Conservation (phyloP, 1,284 basidiomycete species). For the Austroboletus niveus region DNA sequence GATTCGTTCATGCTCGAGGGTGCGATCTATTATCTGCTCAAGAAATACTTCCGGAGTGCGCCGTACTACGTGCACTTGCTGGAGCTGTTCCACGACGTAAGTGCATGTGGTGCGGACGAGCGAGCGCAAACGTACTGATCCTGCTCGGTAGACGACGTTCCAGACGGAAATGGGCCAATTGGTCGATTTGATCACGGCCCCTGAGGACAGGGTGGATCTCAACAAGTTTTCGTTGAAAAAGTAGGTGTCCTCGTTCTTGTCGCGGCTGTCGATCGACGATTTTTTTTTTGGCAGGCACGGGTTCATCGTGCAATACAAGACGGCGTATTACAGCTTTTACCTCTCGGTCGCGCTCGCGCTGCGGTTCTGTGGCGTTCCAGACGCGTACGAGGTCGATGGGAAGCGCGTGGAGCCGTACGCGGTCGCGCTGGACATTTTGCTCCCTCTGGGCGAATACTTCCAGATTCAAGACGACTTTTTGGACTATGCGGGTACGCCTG, state of each 20-base stretch:
- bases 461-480: slow-evolving; percentile 98
- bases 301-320: slow-evolving; percentile 97
- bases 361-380: slow-evolving; percentile 73
- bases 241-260: slow-evolving; percentile 39
- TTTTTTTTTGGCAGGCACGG: slow-evolving; percentile 59
- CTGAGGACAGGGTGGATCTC: slow-evolving; percentile 87
- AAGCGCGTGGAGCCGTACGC: slow-evolving; percentile 64
- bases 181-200: slow-evolving; percentile 93
- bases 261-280: no score
- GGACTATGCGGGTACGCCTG: slow-evolving; percentile 88
- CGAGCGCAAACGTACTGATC: no score
- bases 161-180: slow-evolving; percentile 97
- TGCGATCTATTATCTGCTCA: slow-evolving; percentile 90
- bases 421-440: slow-evolving; percentile 78
- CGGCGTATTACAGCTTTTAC: slow-evolving; percentile 98
- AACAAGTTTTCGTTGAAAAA: slow-evolving; percentile 84
- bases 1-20: slow-evolving; percentile 96
- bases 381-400: slow-evolving; percentile 39
- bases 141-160: slow-evolving; percentile 64
- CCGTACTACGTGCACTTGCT: slow-evolving; percentile 86
- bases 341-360: slow-evolving; percentile 96
- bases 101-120: not conserved
- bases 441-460: slow-evolving; percentile 97
- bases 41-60: slow-evolving; percentile 83
- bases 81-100: slow-evolving; percentile 82